Conservation (phyloP, 2,329 filamentous ascomycete genomes). For the Trichoderma brevicompactum region DNA sequence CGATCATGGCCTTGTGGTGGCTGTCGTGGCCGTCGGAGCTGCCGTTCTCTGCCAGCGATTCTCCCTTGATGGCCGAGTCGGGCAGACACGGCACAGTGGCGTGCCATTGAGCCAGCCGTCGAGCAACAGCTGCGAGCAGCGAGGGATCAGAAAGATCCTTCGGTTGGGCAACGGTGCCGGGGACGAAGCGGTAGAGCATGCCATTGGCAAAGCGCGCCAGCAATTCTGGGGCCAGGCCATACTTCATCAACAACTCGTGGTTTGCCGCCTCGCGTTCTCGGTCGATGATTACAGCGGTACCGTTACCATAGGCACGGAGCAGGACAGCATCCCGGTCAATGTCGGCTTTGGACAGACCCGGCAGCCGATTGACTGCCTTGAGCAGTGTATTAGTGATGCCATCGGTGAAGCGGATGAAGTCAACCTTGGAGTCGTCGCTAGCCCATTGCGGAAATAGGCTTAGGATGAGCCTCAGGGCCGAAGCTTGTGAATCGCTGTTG, state of each 20-base stretch:
- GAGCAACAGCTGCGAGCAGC: conserved; percentile 83
- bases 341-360: conserved; percentile 69
- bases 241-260: conserved; percentile 84
- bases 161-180: conserved; percentile 77
- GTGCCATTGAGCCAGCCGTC: conserved; percentile 90
- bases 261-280: conserved; percentile 79
- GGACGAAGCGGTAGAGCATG: conserved; percentile 90
- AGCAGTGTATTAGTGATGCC: conserved; percentile 96
- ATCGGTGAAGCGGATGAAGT: conserved; percentile 91
- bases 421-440: conserved; percentile 70
- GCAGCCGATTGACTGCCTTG: conserved; percentile 71
- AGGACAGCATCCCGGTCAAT: conserved; percentile 85
- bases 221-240: conserved; percentile 82
- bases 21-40: conserved; percentile 43
- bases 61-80: conserved; percentile 34
- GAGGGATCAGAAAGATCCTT: conserved; percentile 75
- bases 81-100: conserved; percentile 67
- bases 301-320: conserved; percentile 90
- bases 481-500: conserved; percentile 73
- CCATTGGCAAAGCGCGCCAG: conserved; percentile 94
- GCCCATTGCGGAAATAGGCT: conserved; percentile 85
- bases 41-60: conserved; percentile 41
- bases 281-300: conserved; percentile 94
- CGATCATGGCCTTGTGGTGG: conserved; percentile 48
- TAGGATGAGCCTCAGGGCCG: conserved; percentile 78